Conservation (phyloP, 2,329 filamentous ascomycete genomes). For the Juglanconis juglandina region DNA sequence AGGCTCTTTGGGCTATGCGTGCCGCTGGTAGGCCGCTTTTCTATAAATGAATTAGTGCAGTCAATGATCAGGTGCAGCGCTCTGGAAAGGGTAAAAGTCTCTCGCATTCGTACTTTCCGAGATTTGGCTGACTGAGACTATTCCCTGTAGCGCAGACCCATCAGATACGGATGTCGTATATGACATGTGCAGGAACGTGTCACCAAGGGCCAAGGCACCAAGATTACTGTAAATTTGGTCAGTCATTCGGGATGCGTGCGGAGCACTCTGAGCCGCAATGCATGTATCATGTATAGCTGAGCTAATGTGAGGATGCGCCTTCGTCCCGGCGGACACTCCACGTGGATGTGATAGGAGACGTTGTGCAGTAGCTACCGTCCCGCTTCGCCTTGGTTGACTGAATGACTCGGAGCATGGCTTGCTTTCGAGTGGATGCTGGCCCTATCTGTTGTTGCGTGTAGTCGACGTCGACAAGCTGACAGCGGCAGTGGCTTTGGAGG, state of each 20-base stretch:
- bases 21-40: background rate
- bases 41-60: background rate
- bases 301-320: background rate
- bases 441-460: background rate
- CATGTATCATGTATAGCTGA: background rate
- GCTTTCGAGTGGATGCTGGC: background rate
- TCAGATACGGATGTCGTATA: background rate
- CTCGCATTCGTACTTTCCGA: background rate
- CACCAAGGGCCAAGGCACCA: background rate
- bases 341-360: background rate
- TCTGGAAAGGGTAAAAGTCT: background rate
- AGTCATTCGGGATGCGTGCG: background rate
- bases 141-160: background rate
- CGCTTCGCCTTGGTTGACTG: background rate
- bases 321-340: background rate
- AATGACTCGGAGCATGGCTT: background rate
- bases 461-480: background rate
- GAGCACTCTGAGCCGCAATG: background rate
- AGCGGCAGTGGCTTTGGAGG: slow-evolving; percentile 5
- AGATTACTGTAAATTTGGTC: background rate
- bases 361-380: background rate
- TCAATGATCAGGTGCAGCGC: background rate
- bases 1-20: background rate
- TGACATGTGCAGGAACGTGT: background rate
- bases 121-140: slow-evolving; percentile 2